phyloP scores from a whole-genome alignment of 2,329 filamentous ascomycete species.

The Colletotrichum lentis region DNA sequence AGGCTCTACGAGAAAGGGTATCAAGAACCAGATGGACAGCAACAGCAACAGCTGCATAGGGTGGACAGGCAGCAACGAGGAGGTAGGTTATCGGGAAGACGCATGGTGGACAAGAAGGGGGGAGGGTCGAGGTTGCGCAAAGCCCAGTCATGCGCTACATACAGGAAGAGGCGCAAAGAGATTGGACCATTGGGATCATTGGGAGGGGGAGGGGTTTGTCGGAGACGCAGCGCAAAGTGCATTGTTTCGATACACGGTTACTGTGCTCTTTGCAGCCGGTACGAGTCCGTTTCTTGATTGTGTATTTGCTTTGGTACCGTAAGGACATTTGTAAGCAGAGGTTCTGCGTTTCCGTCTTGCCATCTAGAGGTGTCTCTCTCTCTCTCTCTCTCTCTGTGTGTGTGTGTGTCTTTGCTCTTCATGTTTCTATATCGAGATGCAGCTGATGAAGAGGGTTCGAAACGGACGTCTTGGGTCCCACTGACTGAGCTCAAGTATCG shows the following conservation, averaged over 20 bases:
- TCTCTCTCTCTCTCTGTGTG: too few species aligned
- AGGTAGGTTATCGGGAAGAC: background rate
- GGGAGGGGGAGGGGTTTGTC: background rate
- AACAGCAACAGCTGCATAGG: background rate
- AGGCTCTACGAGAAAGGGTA: background rate
- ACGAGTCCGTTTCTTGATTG: too few species aligned
- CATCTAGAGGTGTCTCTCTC: background rate
- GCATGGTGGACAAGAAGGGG: constrained; percentile 3
- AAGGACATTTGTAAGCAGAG: constrained; percentile 4
- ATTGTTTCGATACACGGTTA: background rate
- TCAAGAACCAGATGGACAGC: background rate
- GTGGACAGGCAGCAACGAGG: background rate
- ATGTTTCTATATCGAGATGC: background rate
- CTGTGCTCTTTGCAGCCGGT: background rate
- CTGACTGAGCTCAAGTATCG: background rate
- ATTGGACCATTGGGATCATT: background rate
- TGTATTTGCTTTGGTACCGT: background rate
- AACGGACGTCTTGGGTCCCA: constrained; percentile 11
- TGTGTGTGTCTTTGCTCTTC: background rate
- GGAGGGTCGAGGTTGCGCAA: constrained; percentile 6
- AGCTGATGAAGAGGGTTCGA: constrained; percentile 12
- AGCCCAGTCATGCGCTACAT: constrained; percentile 9
- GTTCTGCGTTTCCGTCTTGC: background rate
- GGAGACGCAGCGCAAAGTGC: background rate
- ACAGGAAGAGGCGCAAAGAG: constrained; percentile 6